Evolutionary conservation across 2,329 filamentous ascomycete genomes (phyloP).

Genomic region (Gremmenia infestans): DNA sequence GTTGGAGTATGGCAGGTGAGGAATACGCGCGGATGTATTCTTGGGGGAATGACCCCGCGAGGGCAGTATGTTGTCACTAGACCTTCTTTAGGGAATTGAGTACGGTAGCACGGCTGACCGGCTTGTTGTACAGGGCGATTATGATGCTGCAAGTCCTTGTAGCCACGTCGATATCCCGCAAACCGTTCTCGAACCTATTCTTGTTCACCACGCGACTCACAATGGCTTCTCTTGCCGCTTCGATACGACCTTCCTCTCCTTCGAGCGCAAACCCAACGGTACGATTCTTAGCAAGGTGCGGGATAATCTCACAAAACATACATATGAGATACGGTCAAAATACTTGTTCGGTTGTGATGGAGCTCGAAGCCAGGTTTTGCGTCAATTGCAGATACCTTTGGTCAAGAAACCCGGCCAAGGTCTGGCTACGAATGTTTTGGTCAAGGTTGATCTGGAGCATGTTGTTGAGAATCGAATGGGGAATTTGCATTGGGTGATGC

Average conservation of each 20-base stretch:
- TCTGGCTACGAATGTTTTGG: slow-evolving; percentile 44
- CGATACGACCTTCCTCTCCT: slow-evolving; percentile 36
- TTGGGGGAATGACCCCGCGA: slow-evolving; percentile 44
- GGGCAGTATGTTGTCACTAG: slow-evolving; percentile 33
- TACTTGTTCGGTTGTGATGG: slow-evolving; percentile 59
- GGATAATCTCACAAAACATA: slow-evolving; percentile 33
- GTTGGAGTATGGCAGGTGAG: slow-evolving; percentile 46
- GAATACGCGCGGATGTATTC: slow-evolving; percentile 47
- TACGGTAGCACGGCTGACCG: too few relatives aligned
- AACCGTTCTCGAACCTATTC: slow-evolving; percentile 43
- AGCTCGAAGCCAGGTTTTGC: slow-evolving; percentile 40
- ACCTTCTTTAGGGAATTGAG: background rate
- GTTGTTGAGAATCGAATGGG: slow-evolving; percentile 46
- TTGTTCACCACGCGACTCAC: slow-evolving; percentile 37
- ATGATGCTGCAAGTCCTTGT: slow-evolving; percentile 40
- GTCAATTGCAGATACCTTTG: slow-evolving; percentile 43
- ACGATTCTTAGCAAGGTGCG: slow-evolving; percentile 31
- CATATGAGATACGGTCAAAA: slow-evolving; percentile 45
- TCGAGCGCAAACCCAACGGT: slow-evolving; percentile 20
- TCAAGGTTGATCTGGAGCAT: slow-evolving; percentile 46
- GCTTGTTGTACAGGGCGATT: slow-evolving; percentile 34
- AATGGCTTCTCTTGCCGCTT: slow-evolving; percentile 40
- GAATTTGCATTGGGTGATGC: slow-evolving; percentile 57
- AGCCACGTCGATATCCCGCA: slow-evolving; percentile 41
- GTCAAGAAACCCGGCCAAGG: slow-evolving; percentile 41